These are phyloP conservation scores for Rhododendron ovatum DNA, from an alignment of 148 eudicot species.

Conservation along the genomic window DNA sequence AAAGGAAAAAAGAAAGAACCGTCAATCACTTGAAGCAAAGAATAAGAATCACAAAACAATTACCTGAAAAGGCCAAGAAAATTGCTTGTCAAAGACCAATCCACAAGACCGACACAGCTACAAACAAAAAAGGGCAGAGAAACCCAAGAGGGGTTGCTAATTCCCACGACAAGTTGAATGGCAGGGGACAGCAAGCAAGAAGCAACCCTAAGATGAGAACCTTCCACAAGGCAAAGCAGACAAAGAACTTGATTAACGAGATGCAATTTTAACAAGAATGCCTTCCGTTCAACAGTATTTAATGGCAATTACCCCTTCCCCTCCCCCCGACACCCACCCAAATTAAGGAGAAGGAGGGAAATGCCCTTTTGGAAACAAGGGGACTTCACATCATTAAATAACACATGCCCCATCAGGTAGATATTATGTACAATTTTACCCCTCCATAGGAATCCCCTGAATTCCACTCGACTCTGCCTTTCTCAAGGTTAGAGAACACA, in stretches of 20 bases:
- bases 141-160: slow-evolving; percentile 93
- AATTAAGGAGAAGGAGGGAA: background rate
- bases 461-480: background rate
- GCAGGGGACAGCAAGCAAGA: slow-evolving; percentile 78
- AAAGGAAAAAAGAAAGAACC: background rate
- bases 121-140: slow-evolving; percentile 83
- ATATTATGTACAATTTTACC: background rate
- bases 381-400: background rate
- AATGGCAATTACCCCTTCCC: background rate
- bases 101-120: slow-evolving; percentile 91
- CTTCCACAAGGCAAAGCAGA: slow-evolving; percentile 31
- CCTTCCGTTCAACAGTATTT: background rate
- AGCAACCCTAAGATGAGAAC: slow-evolving; percentile 61
- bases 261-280: slow-evolving; percentile 4
- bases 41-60: slow-evolving; percentile 6
- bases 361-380: background rate
- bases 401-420: background rate
- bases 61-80: slow-evolving; percentile 58
- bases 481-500: background rate
- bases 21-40: background rate
- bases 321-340: background rate
- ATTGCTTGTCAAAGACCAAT: slow-evolving; percentile 98
- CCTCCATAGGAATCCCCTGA: background rate
- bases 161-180: slow-evolving; percentile 76
- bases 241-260: slow-evolving; percentile 5